Evolutionary conservation across 2,329 filamentous ascomycete species (phyloP).

Genomic region (Colletotrichum higginsianum): DNA sequence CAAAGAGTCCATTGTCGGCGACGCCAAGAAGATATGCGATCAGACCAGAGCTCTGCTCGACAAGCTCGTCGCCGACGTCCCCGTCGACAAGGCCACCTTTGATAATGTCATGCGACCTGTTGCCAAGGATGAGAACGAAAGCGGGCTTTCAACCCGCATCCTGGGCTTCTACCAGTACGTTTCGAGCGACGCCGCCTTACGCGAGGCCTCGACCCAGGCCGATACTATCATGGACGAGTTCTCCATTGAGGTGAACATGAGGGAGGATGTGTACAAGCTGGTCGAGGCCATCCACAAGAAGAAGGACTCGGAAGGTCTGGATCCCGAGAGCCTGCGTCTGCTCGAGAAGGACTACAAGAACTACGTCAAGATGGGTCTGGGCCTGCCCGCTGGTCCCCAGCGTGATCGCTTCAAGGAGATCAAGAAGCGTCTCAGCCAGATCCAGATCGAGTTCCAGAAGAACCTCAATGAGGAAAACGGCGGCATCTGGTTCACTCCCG

Average conservation of each 20-base stretch:
- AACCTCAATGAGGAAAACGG: constrained; percentile 87
- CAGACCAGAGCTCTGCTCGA: constrained; percentile 76
- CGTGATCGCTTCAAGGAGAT: constrained; percentile 89
- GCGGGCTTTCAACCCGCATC: constrained; percentile 73
- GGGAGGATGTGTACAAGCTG: constrained; percentile 83
- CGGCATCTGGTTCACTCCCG: constrained; percentile 82
- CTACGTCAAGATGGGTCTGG: constrained; percentile 83
- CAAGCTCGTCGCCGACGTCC: constrained; percentile 75
- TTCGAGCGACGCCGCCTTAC: constrained; percentile 76
- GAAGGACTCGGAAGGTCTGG: constrained; percentile 70
- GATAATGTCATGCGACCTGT: constrained; percentile 75
- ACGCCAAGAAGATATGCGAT: constrained; percentile 77
- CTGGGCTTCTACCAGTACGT: constrained; percentile 87
- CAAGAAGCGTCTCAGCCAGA: constrained; percentile 82
- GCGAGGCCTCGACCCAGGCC: constrained; percentile 83
- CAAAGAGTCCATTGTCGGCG: constrained; percentile 75
- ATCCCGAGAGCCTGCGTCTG: constrained; percentile 79
- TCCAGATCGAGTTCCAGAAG: constrained; percentile 83
- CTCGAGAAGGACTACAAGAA: constrained; percentile 84
- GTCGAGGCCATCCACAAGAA: constrained; percentile 70
- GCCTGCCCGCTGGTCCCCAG: constrained; percentile 77
- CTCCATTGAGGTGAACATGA: constrained; percentile 83
- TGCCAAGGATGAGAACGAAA: constrained; percentile 79
- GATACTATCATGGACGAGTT: constrained; percentile 84
- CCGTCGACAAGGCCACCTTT: constrained; percentile 67